These are phyloP conservation scores for Colletotrichum lentis DNA, from an alignment of 2,329 filamentous ascomycete species.

Conservation along the genomic window DNA sequence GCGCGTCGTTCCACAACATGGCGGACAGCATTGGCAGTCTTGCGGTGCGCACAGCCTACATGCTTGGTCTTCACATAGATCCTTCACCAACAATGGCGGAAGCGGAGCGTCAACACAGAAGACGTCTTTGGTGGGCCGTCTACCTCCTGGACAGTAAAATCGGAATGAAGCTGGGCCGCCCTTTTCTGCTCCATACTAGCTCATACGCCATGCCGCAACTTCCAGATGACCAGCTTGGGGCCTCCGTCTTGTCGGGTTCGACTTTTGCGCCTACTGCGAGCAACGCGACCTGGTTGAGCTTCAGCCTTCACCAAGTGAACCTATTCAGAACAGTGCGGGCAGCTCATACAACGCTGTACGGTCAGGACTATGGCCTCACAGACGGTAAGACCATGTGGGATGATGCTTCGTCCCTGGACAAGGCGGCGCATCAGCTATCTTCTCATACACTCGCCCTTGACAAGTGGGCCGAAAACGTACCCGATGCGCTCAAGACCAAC, in stretches of 20 bases:
- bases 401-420: constrained; percentile 41
- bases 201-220: not conserved
- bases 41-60: constrained; percentile 56
- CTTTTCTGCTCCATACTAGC: constrained; percentile 45
- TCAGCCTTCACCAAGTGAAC: constrained; percentile 1
- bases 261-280: constrained; percentile 4
- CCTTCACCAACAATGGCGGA: constrained; percentile 48
- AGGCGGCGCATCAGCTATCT: constrained; percentile 42
- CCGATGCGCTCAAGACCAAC: constrained; percentile 49
- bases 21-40: constrained; percentile 51
- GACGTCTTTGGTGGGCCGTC: constrained; percentile 62
- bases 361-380: not conserved
- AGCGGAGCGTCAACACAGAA: constrained; percentile 54
- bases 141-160: constrained; percentile 58
- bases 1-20: constrained; percentile 59
- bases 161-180: constrained; percentile 57
- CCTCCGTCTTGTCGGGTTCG: constrained; percentile 3
- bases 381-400: constrained; percentile 38
- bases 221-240: constrained; percentile 11
- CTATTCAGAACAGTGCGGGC: not conserved
- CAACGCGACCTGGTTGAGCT: constrained; percentile 7
- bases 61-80: constrained; percentile 59
- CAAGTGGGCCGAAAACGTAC: constrained; percentile 46
- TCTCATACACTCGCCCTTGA: constrained; percentile 46
- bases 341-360: not conserved